These are phyloP conservation scores for Solanum lycopersicoides DNA, from an alignment of 257 asterid species.

Conservation along the genomic window DNA sequence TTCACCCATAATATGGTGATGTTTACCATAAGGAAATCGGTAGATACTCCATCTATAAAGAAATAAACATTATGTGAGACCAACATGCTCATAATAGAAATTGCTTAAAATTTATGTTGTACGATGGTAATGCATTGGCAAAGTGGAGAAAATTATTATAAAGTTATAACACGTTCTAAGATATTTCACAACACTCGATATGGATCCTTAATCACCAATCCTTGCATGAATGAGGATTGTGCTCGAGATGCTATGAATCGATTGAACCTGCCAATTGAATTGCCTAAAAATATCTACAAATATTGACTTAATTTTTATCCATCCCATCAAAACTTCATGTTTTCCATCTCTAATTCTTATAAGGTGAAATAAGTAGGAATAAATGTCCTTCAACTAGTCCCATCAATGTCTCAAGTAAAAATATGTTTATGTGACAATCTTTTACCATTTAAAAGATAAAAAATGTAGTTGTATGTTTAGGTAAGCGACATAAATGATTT, in stretches of 20 bases:
- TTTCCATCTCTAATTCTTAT: no score
- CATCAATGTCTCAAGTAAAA: neutral
- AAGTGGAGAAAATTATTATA: neutral
- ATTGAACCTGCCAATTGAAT: no score
- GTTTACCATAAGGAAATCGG: slow-evolving; percentile 84
- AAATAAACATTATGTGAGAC: neutral
- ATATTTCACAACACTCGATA: no score
- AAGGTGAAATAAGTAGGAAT: neutral
- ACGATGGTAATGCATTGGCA: neutral
- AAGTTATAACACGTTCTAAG: neutral
- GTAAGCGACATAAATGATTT: neutral
- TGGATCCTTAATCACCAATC: no score
- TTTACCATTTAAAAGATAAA: neutral
- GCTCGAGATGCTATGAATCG: no score
- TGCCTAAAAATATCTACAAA: no score
- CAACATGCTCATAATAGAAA: neutral
- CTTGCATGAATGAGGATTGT: no score
- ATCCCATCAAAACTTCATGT: neutral
- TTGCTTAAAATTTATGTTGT: no score
- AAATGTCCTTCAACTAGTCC: neutral
- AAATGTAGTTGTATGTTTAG: neutral
- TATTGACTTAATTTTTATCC: neutral
- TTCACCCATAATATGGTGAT: slow-evolving; percentile 74
- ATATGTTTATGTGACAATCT: neutral
- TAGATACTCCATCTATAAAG: neutral